phyloP scores from a whole-genome alignment of 345 rosid species.

The Erucastrum elatum region DNA sequence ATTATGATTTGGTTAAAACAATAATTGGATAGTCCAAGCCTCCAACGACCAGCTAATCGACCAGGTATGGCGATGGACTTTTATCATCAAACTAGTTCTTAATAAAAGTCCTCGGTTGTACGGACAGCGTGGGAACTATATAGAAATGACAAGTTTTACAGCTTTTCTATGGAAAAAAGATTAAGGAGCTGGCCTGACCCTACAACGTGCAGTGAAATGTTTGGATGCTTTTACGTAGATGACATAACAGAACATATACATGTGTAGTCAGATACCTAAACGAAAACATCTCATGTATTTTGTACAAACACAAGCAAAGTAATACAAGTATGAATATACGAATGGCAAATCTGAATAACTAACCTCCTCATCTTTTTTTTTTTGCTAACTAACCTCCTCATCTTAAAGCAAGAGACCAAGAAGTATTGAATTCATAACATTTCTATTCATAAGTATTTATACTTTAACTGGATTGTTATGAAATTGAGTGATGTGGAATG shows the following conservation, averaged over 20 bases:
- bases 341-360: too few relatives aligned
- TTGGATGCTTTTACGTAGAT: neutral
- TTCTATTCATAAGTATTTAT: neutral
- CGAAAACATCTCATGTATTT: neutral
- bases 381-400: neutral
- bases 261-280: neutral
- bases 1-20: neutral
- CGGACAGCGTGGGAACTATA: neutral
- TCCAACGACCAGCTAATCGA: slow-evolving; percentile 16
- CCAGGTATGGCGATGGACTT: neutral
- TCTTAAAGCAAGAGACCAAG: neutral
- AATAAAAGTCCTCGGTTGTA: neutral
- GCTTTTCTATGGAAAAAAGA: neutral
- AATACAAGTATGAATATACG: neutral
- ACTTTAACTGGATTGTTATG: too few relatives aligned
- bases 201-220: slow-evolving; percentile 34
- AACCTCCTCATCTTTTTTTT: too few relatives aligned
- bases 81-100: neutral
- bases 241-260: neutral
- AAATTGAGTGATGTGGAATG: too few relatives aligned
- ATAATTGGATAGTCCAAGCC: slow-evolving; percentile 1
- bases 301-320: neutral
- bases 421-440: neutral
- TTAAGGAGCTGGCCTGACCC: slow-evolving; percentile 31
- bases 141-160: neutral